Conservation (phyloP, 2,329 filamentous ascomycete species). For the Paraphoma sp. region DNA sequence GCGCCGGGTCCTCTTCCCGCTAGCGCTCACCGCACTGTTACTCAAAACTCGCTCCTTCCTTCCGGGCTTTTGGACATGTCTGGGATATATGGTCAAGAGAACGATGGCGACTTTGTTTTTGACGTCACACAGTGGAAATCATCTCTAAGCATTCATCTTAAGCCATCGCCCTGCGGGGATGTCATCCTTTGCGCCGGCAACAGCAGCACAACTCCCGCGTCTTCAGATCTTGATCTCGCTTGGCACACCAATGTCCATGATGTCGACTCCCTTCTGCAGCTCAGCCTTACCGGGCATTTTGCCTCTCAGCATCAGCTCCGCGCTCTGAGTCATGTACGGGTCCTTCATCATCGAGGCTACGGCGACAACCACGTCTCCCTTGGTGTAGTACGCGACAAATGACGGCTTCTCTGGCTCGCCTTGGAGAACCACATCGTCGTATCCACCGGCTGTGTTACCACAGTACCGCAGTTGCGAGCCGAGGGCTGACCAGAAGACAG, state of each 20-base stretch:
- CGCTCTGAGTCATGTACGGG: constrained; percentile 72
- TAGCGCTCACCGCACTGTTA: constrained; percentile 8
- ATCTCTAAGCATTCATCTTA: constrained; percentile 12
- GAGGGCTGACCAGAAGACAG: constrained; percentile 95
- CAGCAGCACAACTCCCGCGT: background rate
- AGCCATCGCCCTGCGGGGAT: constrained; percentile 11
- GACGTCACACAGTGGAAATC: constrained; percentile 24
- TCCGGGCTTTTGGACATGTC: constrained; percentile 11
- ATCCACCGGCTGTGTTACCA: constrained; percentile 82
- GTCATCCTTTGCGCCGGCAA: background rate
- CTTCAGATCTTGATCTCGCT: constrained; percentile 53
- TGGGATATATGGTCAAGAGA: constrained; percentile 11
- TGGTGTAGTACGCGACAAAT: constrained; percentile 88
- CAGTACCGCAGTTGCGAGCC: constrained; percentile 91
- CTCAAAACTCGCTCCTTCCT: constrained; percentile 12
- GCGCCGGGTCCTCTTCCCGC: constrained; percentile 21
- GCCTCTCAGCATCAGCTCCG: constrained; percentile 81
- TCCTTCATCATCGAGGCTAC: constrained; percentile 91
- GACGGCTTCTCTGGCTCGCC: constrained; percentile 75
- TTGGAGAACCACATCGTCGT: constrained; percentile 82
- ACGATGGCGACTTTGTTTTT: constrained; percentile 10
- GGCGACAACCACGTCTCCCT: constrained; percentile 85
- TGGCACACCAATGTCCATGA: constrained; percentile 54
- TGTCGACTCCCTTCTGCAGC: constrained; percentile 66
- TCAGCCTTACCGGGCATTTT: constrained; percentile 86